Percentiles rank a stretch among this genome's conserved stretches.
Conservation (phyloP, 176 grass and related monocot species). For the Ensete glaucum region DNA sequence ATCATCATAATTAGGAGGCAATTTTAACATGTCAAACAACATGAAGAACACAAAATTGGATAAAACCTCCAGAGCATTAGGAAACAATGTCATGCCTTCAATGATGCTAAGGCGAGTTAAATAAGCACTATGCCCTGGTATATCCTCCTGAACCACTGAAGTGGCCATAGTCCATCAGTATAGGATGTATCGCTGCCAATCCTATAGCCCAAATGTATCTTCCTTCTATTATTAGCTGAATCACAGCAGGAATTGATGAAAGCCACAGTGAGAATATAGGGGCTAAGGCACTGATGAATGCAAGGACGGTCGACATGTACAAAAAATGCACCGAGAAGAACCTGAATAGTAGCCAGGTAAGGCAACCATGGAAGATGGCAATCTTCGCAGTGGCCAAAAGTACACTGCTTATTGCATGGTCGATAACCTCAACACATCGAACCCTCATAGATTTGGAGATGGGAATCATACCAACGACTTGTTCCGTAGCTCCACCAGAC, state of each 20-base stretch:
- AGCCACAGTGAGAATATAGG: slow-evolving; percentile 76
- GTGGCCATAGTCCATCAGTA: slow-evolving; percentile 82
- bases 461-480: slow-evolving; percentile 69
- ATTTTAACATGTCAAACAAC: too few species aligned
- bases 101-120: slow-evolving; percentile 91
- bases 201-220: slow-evolving; percentile 54
- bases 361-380: slow-evolving; percentile 69
- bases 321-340: slow-evolving; percentile 88
- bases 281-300: slow-evolving; percentile 65
- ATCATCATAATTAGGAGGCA: not conserved
- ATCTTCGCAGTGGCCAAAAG: slow-evolving; percentile 90
- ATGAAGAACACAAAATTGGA: not conserved
- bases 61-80: slow-evolving; percentile 81
- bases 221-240: slow-evolving; percentile 68
- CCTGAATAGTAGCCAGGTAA: slow-evolving; percentile 85
- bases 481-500: slow-evolving; percentile 75
- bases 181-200: slow-evolving; percentile 54
- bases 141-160: slow-evolving; percentile 83
- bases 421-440: slow-evolving; percentile 71
- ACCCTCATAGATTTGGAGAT: slow-evolving; percentile 67
- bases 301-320: slow-evolving; percentile 67
- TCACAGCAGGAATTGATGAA: slow-evolving; percentile 51
- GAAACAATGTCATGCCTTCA: slow-evolving; percentile 80
- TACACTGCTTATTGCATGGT: slow-evolving; percentile 94
- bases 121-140: slow-evolving; percentile 87